phyloP scores from a whole-genome alignment of 148 eudicot genomes.

The Vaccinium corymbosum region DNA sequence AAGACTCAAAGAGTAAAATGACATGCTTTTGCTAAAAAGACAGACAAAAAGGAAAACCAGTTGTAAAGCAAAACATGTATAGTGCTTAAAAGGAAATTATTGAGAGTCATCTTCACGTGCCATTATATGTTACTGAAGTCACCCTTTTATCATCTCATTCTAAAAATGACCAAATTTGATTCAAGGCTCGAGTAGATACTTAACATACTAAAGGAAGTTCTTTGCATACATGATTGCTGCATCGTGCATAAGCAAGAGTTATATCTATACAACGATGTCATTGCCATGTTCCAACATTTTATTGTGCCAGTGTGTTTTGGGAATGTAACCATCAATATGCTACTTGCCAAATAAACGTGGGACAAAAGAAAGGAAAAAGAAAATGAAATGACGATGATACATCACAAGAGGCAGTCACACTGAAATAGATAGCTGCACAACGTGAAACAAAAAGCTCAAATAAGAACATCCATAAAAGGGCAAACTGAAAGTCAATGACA shows the following conservation, averaged over 20 bases:
- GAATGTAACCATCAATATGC: neutral
- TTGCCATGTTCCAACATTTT: neutral
- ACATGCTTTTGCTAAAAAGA: neutral
- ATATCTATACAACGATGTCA: neutral
- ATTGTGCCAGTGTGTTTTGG: neutral
- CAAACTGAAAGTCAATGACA: neutral
- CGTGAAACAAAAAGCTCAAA: neutral
- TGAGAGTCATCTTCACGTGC: neutral
- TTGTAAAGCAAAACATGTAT: neutral
- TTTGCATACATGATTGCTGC: neutral
- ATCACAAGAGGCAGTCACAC: neutral
- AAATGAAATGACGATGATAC: neutral
- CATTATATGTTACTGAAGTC: neutral
- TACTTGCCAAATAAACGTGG: neutral
- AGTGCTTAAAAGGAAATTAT: neutral
- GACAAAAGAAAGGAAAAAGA: neutral
- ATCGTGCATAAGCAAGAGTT: neutral
- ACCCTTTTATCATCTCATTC: neutral
- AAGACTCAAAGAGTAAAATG: neutral
- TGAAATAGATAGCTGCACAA: no score
- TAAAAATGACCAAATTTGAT: neutral
- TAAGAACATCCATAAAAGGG: neutral
- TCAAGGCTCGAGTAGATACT: neutral
- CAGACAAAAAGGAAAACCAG: neutral
- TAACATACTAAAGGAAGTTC: neutral